Percentiles rank a stretch among this genome's conserved stretches.
Conservation (phyloP, 352 stramenopile genomes). For the Achlya hypogyna region DNA sequence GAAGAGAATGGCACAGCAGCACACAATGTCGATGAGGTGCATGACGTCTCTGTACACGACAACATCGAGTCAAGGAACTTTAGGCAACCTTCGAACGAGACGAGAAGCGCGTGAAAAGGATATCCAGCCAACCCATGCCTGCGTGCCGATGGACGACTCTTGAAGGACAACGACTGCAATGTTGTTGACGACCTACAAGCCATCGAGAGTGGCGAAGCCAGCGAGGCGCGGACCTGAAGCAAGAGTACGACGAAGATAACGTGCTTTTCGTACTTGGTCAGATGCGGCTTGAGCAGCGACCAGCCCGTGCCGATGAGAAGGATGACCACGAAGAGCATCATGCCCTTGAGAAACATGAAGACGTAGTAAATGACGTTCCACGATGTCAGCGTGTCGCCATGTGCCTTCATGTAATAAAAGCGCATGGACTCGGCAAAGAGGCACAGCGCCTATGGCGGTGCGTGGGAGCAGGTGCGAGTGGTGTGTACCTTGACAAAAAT, state of each 20-base stretch:
- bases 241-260: conserved; percentile 90
- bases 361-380: conserved; percentile 93
- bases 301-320: conserved; percentile 96
- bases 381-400: conserved; percentile 86
- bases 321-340: conserved; percentile 96
- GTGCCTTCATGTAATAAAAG: conserved; percentile 93
- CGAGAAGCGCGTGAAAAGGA: conserved; percentile 6
- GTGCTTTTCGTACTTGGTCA: conserved; percentile 90
- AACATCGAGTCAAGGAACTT: conserved; percentile 39
- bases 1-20: conserved; percentile 92
- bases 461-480: background rate
- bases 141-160: conserved; percentile 70
- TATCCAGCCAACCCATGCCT: conserved; percentile 46
- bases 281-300: conserved; percentile 94
- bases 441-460: conserved; percentile 38
- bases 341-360: conserved; percentile 92
- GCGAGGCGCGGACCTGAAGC: conserved; percentile 47
- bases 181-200: conserved; percentile 87
- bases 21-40: conserved; percentile 94
- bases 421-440: conserved; percentile 93
- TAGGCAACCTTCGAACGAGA: too few relatives aligned
- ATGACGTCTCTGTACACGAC: conserved; percentile 87
- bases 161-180: conserved; percentile 86
- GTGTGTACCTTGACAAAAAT: conserved; percentile 80
- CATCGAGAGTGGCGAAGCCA: background rate